phyloP scores from a whole-genome alignment of 2,329 filamentous ascomycete species.

The Myotisia sp. region DNA sequence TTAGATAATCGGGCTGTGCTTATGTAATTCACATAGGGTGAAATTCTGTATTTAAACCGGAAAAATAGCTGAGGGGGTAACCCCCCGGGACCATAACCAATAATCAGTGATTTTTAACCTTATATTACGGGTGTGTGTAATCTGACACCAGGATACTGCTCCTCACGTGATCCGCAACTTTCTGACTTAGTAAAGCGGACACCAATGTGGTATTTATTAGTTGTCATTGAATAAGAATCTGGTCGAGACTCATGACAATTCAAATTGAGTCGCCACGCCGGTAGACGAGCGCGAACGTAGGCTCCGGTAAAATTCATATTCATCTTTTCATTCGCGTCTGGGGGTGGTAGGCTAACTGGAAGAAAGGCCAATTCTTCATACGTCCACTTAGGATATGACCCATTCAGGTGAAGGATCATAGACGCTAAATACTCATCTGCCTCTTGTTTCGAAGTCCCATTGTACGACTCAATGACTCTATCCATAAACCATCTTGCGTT shows the following conservation, averaged over 20 bases:
- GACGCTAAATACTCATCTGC: background rate
- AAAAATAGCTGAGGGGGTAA: too few species aligned
- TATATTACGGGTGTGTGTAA: too few species aligned
- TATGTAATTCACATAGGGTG: too few species aligned
- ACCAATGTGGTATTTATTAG: background rate
- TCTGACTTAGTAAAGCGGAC: too few species aligned
- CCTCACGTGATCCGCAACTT: too few species aligned
- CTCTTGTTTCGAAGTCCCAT: too few species aligned
- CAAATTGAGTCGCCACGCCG: background rate
- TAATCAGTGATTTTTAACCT: too few species aligned
- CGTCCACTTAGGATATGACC: constrained; percentile 4
- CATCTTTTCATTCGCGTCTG: background rate
- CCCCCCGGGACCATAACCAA: too few species aligned
- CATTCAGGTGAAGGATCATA: background rate
- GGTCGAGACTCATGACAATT: background rate
- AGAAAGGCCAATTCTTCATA: constrained; percentile 3
- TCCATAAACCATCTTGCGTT: too few species aligned
- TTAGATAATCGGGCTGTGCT: too few species aligned
- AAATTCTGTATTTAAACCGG: too few species aligned
- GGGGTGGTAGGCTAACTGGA: background rate
- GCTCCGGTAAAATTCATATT: background rate
- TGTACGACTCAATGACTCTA: background rate
- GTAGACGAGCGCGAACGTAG: background rate
- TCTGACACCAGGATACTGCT: too few species aligned
- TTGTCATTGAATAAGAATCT: background rate